These are phyloP conservation scores for Plantago elongata DNA, from an alignment of 257 asterid genomes.

Conservation along the genomic window DNA sequence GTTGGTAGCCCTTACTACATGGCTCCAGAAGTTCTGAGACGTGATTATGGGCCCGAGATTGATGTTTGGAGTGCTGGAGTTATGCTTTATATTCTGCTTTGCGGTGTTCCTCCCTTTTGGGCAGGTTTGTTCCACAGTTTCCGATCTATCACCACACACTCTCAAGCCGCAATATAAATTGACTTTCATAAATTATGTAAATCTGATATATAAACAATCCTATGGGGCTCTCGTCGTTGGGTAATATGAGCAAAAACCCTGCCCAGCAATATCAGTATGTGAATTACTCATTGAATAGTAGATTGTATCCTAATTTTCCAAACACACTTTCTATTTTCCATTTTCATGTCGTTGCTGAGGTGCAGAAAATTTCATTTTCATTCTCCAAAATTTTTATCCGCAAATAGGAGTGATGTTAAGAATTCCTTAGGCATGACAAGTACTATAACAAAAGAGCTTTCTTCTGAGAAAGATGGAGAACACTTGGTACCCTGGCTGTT, in stretches of 20 bases:
- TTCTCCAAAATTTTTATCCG: no score
- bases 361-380: no score
- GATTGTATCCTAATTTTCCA: neutral
- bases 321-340: no score
- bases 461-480: no score
- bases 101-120: constrained; percentile 85
- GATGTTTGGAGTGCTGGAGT: constrained; percentile 78
- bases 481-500: no score
- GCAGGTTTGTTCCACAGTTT: constrained; percentile 45
- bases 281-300: neutral
- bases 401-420: no score
- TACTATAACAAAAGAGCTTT: no score
- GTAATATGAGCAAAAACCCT: neutral
- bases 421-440: no score
- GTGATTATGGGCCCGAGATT: constrained; percentile 64
- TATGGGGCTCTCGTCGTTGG: neutral
- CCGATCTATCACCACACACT: no score
- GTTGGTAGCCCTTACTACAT: constrained; percentile 85
- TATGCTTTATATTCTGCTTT: constrained; percentile 64
- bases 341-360: neutral
- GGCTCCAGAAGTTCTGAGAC: constrained; percentile 80
- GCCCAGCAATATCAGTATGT: neutral
- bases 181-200: neutral
- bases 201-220: no score
- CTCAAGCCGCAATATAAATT: neutral